These are phyloP conservation scores for Hypomyces rosellus DNA, from an alignment of 2,329 filamentous ascomycete genomes.

Conservation along the genomic window DNA sequence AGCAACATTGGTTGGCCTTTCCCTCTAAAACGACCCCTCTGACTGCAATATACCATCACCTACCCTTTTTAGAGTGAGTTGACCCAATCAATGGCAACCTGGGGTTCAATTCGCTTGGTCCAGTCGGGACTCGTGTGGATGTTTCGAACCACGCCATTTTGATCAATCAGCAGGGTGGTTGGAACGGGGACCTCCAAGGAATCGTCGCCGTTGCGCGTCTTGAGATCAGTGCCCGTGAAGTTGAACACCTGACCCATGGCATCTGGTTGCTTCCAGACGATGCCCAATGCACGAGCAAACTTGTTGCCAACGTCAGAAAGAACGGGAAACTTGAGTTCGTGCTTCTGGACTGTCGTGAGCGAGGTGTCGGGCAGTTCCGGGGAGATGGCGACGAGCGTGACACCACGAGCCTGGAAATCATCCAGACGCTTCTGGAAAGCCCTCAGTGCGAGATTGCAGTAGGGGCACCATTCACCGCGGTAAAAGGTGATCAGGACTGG, in stretches of 20 bases:
- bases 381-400: conserved; percentile 36
- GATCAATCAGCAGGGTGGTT: conserved; percentile 32
- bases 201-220: conserved; percentile 30
- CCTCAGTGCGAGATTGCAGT: conserved; percentile 35
- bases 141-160: conserved; percentile 29
- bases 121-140: conserved; percentile 31
- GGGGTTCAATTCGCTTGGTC: conserved; percentile 30
- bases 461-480: conserved; percentile 41
- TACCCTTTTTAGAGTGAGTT: conserved; percentile 16
- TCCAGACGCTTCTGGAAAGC: conserved; percentile 29
- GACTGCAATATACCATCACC: too few species aligned
- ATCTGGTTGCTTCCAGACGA: conserved; percentile 28
- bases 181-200: conserved; percentile 33
- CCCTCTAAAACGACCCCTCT: too few species aligned
- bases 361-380: conserved; percentile 34
- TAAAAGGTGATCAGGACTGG: conserved; percentile 39
- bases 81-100: conserved; percentile 28
- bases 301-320: conserved; percentile 33
- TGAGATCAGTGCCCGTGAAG: conserved; percentile 25
- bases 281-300: conserved; percentile 30
- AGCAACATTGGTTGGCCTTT: too few species aligned
- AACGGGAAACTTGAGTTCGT: conserved; percentile 33
- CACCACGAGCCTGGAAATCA: conserved; percentile 30
- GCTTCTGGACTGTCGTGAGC: conserved; percentile 33
- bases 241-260: conserved; percentile 21